Evolutionary conservation across 176 grass and related monocot species (phyloP).

Genomic region (Eleusine indica): DNA sequence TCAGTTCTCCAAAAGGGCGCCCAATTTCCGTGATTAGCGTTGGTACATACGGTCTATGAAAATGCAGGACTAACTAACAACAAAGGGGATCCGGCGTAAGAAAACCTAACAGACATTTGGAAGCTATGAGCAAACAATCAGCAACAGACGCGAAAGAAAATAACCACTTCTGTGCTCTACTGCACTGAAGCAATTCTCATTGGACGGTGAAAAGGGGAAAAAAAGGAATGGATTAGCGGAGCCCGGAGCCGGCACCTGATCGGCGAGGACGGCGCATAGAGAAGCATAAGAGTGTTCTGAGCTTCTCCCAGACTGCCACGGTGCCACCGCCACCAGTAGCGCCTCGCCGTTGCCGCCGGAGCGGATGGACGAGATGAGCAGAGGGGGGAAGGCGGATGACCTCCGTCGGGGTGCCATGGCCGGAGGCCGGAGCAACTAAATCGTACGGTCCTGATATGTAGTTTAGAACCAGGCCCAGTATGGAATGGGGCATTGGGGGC

Average conservation of each 20-base stretch:
- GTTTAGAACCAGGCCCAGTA: too few relatives aligned
- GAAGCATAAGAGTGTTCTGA: not conserved
- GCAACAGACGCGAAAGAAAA: not conserved
- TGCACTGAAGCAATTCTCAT: not conserved
- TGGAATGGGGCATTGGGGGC: too few relatives aligned
- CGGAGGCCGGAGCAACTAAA: too few relatives aligned
- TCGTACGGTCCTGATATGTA: too few relatives aligned
- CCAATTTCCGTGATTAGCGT: not conserved
- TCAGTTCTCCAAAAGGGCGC: not conserved
- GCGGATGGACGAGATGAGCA: not conserved
- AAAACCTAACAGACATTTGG: not conserved
- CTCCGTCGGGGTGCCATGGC: too few relatives aligned
- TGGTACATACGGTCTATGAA: not conserved
- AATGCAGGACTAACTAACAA: not conserved
- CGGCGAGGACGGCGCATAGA: not conserved
- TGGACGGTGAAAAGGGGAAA: not conserved
- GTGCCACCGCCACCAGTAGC: not conserved
- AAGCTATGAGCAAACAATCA: not conserved
- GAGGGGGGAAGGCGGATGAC: not conserved
- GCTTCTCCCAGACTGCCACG: not conserved
- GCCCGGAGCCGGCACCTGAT: not conserved
- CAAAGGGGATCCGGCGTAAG: not conserved
- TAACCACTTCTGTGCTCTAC: not conserved
- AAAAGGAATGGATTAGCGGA: not conserved
- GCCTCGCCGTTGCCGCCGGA: not conserved